Evolutionary conservation across 495 filamentous ascomycete genomes (phyloP).

Genomic region (Penicillium herquei): DNA sequence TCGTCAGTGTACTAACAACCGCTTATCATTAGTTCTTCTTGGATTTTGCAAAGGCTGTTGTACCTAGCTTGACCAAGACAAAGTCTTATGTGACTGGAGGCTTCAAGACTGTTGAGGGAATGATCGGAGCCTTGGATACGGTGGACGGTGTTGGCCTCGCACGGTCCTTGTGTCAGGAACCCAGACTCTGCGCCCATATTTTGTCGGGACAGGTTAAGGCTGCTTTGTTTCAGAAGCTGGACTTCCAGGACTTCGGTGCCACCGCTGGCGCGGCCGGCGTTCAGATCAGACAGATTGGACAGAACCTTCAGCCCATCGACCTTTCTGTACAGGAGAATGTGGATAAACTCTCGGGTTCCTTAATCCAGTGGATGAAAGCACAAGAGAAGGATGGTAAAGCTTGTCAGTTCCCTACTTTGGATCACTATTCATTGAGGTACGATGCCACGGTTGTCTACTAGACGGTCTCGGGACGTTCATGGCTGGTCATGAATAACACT

Average conservation of each 20-base stretch:
- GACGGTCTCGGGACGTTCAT: not conserved
- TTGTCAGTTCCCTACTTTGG: slow-evolving; percentile 3
- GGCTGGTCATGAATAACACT: no score
- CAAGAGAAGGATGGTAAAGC: slow-evolving; percentile 1
- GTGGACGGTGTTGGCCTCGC: slow-evolving; percentile 59
- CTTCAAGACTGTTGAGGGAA: slow-evolving; percentile 57
- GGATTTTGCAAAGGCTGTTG: slow-evolving; percentile 61
- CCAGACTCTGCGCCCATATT: slow-evolving; percentile 47
- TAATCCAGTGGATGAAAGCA: slow-evolving; percentile 5
- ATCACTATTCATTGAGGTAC: not conserved
- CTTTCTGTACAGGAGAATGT: slow-evolving; percentile 11
- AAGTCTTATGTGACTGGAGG: slow-evolving; percentile 63
- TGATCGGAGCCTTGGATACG: slow-evolving; percentile 57
- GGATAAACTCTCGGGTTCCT: not conserved
- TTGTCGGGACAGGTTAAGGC: slow-evolving; percentile 43
- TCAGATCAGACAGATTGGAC: slow-evolving; percentile 15
- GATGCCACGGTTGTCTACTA: not conserved
- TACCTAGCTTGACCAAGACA: slow-evolving; percentile 51
- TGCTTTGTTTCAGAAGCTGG: slow-evolving; percentile 44
- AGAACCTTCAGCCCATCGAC: slow-evolving; percentile 14
- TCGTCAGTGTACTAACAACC: not conserved
- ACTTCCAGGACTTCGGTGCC: slow-evolving; percentile 45
- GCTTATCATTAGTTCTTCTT: slow-evolving; percentile 50
- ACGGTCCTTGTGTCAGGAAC: slow-evolving; percentile 53
- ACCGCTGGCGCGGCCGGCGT: slow-evolving; percentile 39